Base-by-base conservation (phyloP, 192 early-diverging fungal genomes). In the Coemansia sp. region DNA sequence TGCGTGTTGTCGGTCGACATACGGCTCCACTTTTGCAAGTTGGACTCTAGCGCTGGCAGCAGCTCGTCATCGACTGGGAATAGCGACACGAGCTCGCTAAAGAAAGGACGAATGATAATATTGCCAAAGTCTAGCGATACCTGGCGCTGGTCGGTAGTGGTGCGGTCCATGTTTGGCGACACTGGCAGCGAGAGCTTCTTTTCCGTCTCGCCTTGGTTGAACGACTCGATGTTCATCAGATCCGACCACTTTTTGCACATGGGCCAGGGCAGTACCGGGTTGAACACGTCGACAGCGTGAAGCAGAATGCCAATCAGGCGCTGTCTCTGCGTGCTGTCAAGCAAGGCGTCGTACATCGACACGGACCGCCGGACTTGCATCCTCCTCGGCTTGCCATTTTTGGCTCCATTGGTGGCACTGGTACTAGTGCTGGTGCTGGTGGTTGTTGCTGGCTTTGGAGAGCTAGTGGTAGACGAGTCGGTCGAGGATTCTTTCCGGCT, bases 171-270 rank as follows among this genome's bases (percentile, higher is more conserved):
- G 69, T 91, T 92, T 11, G 95, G 95, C 0, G 93, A 93, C 7
- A 96, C 79, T 0, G 92, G 93, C 30, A 98, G 69, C 56, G 80
- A 74, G 29, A 90, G 84, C 9, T 75, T 37, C 73, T 91, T 90
- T 68, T 98, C 96, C 40, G 88, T 62, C 35, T 98, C 94, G 15
- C 94, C 94, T 59, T 98, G 96, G 41, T 83, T 61, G 67, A 93
- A 93, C 53, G 95, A 98, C 71, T 98, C 96, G 61, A 86, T 71
- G 4, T 93, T 89, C 9, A 98, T 91, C 53, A 92, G 68, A 77
- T 93, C 90, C 0, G 94, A 93, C 96, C 96, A 98, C 50, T 83
- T 87, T 68, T 93, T 91, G 79, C 93, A 96, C 62, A 95, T 86
- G 0, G 71, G 73, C 89, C 90, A 94, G 4, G 94, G 94, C 55